Percentiles rank a stretch among this genome's conserved stretches.
Conservation (phyloP, 2,329 filamentous ascomycete genomes). For the Aspergillus cejpii region DNA sequence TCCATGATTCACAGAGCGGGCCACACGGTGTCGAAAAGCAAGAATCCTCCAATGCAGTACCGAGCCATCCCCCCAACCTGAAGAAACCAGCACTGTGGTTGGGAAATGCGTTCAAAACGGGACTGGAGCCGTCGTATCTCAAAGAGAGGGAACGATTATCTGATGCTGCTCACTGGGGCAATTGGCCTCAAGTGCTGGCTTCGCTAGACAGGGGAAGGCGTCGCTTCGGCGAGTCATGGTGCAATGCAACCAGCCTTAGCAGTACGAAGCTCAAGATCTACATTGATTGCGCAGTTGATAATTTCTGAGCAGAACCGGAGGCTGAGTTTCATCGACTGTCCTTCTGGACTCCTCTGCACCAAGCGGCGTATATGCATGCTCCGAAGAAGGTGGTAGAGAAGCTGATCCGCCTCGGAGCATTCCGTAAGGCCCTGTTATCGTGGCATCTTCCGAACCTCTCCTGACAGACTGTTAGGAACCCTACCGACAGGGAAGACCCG, state of each 20-base stretch:
- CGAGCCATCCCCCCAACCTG: neutral
- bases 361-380: slow-evolving; percentile 3
- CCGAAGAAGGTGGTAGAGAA: neutral
- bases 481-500: neutral
- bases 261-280: neutral
- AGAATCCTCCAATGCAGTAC: neutral
- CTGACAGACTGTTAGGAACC: neutral
- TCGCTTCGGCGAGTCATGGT: neutral
- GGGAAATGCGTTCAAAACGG: neutral
- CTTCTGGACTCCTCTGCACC: slow-evolving; percentile 3
- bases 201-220: neutral
- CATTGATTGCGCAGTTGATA: neutral
- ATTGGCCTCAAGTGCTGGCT: neutral
- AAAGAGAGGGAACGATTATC: neutral
- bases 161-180: neutral
- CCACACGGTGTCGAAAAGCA: neutral
- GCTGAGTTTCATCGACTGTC: neutral
- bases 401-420: neutral
- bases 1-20: neutral
- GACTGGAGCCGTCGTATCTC: neutral
- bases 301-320: neutral
- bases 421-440: neutral
- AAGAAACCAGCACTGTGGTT: neutral
- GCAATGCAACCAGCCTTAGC: neutral
- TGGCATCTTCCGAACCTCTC: neutral